phyloP scores from a whole-genome alignment of 1,284 basidiomycete species.

The Xerocomus nothofagi region DNA sequence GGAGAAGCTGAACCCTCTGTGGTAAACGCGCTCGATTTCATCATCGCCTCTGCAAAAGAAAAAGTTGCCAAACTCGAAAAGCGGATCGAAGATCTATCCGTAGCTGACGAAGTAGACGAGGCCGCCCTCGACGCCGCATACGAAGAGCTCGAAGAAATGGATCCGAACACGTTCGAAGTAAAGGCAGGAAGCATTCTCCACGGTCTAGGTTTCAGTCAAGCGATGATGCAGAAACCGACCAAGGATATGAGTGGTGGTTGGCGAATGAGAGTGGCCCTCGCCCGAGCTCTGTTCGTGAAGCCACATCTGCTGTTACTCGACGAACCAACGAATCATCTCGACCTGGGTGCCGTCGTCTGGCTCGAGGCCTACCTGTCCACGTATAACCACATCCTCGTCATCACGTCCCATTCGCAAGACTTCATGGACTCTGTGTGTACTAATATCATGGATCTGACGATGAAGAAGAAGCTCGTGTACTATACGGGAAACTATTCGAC shows the following conservation, averaged over 20 bases:
- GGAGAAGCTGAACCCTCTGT: constrained; percentile 98
- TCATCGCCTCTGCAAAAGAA: constrained; percentile 87
- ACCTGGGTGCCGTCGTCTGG: constrained; percentile 98
- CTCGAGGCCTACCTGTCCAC: constrained; percentile 96
- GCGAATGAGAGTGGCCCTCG: constrained; percentile 98
- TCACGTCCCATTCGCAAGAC: constrained; percentile 96
- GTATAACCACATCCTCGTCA: constrained; percentile 97
- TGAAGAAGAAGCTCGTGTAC: constrained; percentile 86
- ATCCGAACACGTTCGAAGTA: constrained; percentile 92
- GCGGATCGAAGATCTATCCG: constrained; percentile 91
- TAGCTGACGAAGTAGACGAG: constrained; percentile 90
- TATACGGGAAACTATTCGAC: constrained; percentile 98
- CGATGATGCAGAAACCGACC: constrained; percentile 96
- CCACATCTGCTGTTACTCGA: constrained; percentile 93
- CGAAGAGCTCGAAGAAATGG: constrained; percentile 97
- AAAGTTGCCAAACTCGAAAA: constrained; percentile 97
- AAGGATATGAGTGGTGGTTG: constrained; percentile 99
- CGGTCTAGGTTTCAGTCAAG: constrained; percentile 89
- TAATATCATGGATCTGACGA: constrained; percentile 96
- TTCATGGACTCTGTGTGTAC: constrained; percentile 98
- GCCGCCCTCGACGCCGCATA: constrained; percentile 82
- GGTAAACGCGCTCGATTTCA: constrained; percentile 94
- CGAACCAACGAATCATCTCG: constrained; percentile 88
- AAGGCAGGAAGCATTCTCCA: constrained; percentile 96
- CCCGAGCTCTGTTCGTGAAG: constrained; percentile 94